Evolutionary conservation across 768 basidiomycete genomes (phyloP), one percentile per base, ranked within the genome.

Genomic region (Pholiota microspora): DNA sequence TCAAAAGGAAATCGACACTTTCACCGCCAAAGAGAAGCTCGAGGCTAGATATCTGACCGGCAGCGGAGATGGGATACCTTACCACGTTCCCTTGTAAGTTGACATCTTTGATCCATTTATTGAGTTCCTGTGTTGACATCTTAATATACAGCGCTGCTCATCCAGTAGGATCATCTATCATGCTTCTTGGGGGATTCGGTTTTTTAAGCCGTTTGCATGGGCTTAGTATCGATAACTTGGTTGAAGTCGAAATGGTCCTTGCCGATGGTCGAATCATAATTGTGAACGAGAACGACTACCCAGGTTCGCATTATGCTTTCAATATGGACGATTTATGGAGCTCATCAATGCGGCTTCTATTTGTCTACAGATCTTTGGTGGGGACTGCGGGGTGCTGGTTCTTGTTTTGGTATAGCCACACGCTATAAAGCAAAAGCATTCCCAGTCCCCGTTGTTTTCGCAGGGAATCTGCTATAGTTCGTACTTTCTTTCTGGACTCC

Each of bases 391-490:
- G 92, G 92, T 5, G 90, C 88, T 10, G 94, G 94, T 0, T 80
- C 93, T 0, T 80, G 85, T 7, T 78, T 96, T 31, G 93, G 94
- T 8, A 79, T 98, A 48, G 89, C 84, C 16, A 94, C 89, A 12
- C 83, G 93, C n/a, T 95, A 93, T 72, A 90, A 91, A 63, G 90
- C 88, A 6, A 88, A 82, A 64, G 94, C 94, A 18, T 95, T 80
- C 69, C 93, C 93, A 1, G 83, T 96, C 8, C 92, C 93, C 7
- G 85, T 92, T 6, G 92, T 94, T 2, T 95, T 92, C 62, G 92
- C 94, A 8, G 94, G 94, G 2, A 96, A 94, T 66, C 76, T 96
- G 38, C 86, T 97, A 59, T 96, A 93, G 93, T 93, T 62, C 64
- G 90, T 77, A 46, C 27, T 51, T 18, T 27, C 9, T 50, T 38